Evolutionary conservation across 2,329 filamentous ascomycete species (phyloP).

Genomic region (Clonostachys rosea): DNA sequence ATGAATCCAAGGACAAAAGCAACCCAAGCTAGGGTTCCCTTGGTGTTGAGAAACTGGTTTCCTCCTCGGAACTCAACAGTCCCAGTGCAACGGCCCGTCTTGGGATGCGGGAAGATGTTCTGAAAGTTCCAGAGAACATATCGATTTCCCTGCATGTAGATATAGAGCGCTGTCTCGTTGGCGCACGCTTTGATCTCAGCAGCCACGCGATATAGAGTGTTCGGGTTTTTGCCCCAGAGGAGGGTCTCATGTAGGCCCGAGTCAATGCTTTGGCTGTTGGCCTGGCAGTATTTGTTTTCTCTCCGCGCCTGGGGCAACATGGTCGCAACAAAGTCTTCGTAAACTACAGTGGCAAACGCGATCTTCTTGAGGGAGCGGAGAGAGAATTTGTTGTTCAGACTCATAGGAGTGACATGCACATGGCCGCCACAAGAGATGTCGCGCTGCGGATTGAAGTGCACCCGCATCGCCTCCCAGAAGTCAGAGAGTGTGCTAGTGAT

Average conservation of each 20-base stretch:
- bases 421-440: constrained; percentile 29
- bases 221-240: constrained; percentile 15
- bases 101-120: constrained; percentile 28
- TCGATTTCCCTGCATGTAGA: constrained; percentile 30
- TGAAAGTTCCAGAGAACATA: constrained; percentile 35
- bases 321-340: constrained; percentile 25
- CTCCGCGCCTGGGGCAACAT: constrained; percentile 23
- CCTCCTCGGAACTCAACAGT: constrained; percentile 33
- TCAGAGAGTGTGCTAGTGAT: constrained; percentile 24
- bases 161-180: constrained; percentile 21
- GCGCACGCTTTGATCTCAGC: constrained; percentile 15
- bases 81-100: constrained; percentile 26
- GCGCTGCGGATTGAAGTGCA: constrained; percentile 29
- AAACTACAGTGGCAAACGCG: constrained; percentile 25
- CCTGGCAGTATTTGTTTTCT: constrained; percentile 26
- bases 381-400: constrained; percentile 23
- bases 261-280: constrained; percentile 22
- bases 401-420: constrained; percentile 30
- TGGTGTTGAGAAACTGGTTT: constrained; percentile 29
- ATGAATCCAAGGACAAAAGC: constrained; percentile 31
- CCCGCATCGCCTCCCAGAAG: constrained; percentile 34
- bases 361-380: constrained; percentile 26
- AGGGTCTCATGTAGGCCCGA: constrained; percentile 20
- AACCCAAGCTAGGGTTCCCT: constrained; percentile 29
- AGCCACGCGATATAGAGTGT: constrained; percentile 18